phyloP scores from a whole-genome alignment of 768 basidiomycete species.

The Leccinum longicurvipes region DNA sequence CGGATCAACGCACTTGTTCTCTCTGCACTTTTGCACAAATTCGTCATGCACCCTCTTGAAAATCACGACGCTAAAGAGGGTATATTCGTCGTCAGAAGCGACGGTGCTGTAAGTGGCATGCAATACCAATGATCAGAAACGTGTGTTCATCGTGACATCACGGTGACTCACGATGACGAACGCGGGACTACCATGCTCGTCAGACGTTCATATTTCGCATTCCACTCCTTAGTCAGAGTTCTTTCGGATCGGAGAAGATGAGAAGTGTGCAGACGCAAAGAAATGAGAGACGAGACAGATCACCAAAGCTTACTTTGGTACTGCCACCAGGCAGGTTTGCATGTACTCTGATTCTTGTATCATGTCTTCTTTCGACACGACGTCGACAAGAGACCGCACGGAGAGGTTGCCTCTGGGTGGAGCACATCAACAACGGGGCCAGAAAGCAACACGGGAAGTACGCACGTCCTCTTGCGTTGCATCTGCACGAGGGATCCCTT shows the following conservation, averaged over 20 bases:
- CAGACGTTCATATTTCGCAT: constrained; percentile 81
- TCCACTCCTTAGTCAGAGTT: constrained; percentile 85
- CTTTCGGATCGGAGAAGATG: constrained; percentile 38
- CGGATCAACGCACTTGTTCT: constrained; percentile 71
- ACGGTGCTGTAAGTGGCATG: constrained; percentile 49
- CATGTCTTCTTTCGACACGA: constrained; percentile 80
- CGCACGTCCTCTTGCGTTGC: constrained; percentile 91
- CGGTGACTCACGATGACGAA: constrained; percentile 67
- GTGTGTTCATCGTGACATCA: constrained; percentile 11
- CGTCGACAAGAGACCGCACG: constrained; percentile 77
- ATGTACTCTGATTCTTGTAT: constrained; percentile 90
- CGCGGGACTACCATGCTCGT: constrained; percentile 90
- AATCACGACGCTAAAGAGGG: constrained; percentile 78
- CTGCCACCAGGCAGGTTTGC: constrained; percentile 88
- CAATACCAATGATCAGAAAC: constrained; percentile 16
- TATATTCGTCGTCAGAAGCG: constrained; percentile 84
- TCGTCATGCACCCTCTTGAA: constrained; percentile 92
- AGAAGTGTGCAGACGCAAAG: constrained; percentile 8
- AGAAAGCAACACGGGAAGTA: constrained; percentile 9
- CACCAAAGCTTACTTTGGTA: constrained; percentile 71
- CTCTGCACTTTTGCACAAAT: constrained; percentile 90
- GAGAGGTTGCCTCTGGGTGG: constrained; percentile 86
- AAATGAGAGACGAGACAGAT: constrained; percentile 1
- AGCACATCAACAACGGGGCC: constrained; percentile 3
- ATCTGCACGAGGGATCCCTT: constrained; percentile 90